Conservation (phyloP, 306 rosid genomes). For the Trifolium fragiferum region DNA sequence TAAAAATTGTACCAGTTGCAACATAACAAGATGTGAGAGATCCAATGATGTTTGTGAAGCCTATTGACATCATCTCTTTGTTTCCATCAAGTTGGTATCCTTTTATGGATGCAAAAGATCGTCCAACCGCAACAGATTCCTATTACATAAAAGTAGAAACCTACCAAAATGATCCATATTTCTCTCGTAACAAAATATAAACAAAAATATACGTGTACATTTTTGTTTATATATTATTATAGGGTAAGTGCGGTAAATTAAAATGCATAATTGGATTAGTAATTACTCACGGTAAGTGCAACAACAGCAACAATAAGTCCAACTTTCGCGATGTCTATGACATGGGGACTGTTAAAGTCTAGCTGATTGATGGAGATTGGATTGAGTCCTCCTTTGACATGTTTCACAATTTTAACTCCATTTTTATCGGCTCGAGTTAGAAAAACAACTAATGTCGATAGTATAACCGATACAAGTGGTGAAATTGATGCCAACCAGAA, state of each 20-base stretch:
- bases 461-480: constrained; percentile 68
- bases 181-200: neutral
- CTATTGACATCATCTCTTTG: constrained; percentile 86
- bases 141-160: constrained; percentile 22
- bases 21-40: constrained; percentile 90
- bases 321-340: constrained; percentile 61
- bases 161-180: no score
- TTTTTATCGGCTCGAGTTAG: constrained; percentile 64
- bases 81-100: constrained; percentile 84
- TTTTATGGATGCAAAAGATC: constrained; percentile 78
- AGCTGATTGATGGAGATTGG: constrained; percentile 72
- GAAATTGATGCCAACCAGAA: constrained; percentile 86
- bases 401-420: constrained; percentile 82
- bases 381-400: constrained; percentile 73
- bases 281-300: constrained; percentile 69
- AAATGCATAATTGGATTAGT: neutral
- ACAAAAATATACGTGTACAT: neutral
- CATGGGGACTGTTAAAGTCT: constrained; percentile 51
- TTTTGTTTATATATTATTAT: no score
- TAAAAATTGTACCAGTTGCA: constrained; percentile 70
- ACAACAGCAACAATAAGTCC: constrained; percentile 70
- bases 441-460: constrained; percentile 71
- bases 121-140: constrained; percentile 94
- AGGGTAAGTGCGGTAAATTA: neutral
- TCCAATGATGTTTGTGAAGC: constrained; percentile 81